Evolutionary conservation across 306 rosid species (phyloP).

Genomic region (Herpetospermum pedunculosum): DNA sequence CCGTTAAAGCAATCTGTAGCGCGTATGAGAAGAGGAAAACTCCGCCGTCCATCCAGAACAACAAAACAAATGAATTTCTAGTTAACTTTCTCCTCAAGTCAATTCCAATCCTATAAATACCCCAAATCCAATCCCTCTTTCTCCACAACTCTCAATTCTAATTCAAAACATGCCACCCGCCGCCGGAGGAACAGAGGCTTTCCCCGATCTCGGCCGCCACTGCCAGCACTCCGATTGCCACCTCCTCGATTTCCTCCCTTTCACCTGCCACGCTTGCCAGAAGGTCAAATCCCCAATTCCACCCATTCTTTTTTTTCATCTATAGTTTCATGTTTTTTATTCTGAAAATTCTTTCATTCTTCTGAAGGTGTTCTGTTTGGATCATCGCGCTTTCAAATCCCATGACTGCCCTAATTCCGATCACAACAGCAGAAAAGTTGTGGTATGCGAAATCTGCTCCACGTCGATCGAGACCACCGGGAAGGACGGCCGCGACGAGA

Average conservation of each 20-base stretch:
- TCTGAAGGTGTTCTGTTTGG: conserved; percentile 64
- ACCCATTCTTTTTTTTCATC: background rate
- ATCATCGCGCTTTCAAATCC: conserved; percentile 62
- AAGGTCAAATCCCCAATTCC: conserved; percentile 19
- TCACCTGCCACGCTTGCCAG: conserved; percentile 56
- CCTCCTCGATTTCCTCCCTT: conserved; percentile 87
- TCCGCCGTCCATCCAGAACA: background rate
- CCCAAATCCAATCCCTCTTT: background rate
- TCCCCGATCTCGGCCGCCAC: conserved; percentile 78
- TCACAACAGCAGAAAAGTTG: conserved; percentile 63
- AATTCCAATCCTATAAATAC: background rate
- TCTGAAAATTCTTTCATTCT: background rate
- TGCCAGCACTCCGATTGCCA: conserved; percentile 59
- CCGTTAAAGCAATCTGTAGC: too few species aligned
- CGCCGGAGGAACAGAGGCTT: conserved; percentile 81
- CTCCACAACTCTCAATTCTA: background rate
- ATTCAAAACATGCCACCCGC: background rate
- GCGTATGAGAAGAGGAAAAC: background rate
- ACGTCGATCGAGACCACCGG: conserved; percentile 62
- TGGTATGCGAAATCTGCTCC: conserved; percentile 65
- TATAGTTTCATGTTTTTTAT: background rate
- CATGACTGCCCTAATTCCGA: conserved; percentile 65
- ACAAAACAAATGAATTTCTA: background rate
- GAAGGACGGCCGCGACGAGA: conserved; percentile 25
- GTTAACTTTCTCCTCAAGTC: background rate